Evolutionary conservation across 768 basidiomycete species (phyloP), one percentile per base, ranked within the genome.

Genomic region (Boletus reticulatus): DNA sequence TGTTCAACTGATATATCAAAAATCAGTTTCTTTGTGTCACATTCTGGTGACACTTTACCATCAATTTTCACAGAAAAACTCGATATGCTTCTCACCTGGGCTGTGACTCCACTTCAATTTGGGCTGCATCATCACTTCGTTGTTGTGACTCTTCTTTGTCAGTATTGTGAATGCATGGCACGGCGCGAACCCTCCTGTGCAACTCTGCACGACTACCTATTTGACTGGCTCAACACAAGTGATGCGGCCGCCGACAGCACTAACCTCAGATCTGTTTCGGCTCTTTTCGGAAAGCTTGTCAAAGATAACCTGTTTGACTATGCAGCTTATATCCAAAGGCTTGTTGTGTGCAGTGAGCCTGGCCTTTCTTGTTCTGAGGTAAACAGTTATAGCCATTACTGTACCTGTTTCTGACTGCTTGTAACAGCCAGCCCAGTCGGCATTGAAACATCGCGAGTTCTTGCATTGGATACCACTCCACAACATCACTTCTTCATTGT

Each of bases 91-190:
- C 77, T 93, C 11, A 88, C 88, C 0, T 94, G 92, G 91, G 83
- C 83, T 62, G 84, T 92, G 27, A 89, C 90, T 0, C 82, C 85
- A 4, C 74, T 89, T 17, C 92, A 93, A 69, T 92, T 87, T 56
- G 91, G 92, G 11, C 86, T 91, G 43, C 92, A 92, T n/a, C n/a
- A n/a, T n/a, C 80, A 61, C 78, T 88, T 86, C 63, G 89, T 84
- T 29, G 88, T 86, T 2, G 84, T 82, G 9, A 86, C 86, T 19
- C 76, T 92, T 39, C 81, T 92, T 48, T 76, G 75, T 4, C 75
- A 77, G 32, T 89, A 88, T 80, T 77, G 83, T 36, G 80, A 82
- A 50, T 81, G 78, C 56, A 81, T 85, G 19, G 85, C 87, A 8
- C 78, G 87, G 31, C 79, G 87, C 16, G 83, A 86, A 52, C 72